Evolutionary conservation across 1,284 basidiomycete species (phyloP), one percentile per base, ranked within the genome.

Genomic region (Puccinia coronata): DNA sequence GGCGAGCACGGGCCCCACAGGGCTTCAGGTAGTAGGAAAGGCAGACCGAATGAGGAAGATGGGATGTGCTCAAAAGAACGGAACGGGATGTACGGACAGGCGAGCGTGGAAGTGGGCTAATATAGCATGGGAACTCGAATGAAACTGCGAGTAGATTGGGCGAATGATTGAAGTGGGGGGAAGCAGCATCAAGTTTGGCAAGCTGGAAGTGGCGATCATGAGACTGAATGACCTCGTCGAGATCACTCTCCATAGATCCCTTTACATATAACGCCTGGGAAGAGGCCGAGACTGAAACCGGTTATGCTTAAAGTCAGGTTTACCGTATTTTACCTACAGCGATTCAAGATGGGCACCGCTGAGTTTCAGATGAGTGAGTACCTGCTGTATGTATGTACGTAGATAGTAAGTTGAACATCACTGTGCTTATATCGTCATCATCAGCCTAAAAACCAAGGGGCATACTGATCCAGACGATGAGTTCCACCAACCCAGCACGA

Each of bases 11-110:
- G 55, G 20, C 18, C 49, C 8, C 12, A 51, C 55, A 18, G 55
- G n/a, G 55, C 4, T 57, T 57, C 55, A 57, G 55, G 25, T 57
- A 25, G 55, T 31, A 57, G 55, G 55, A 57, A 57, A 57, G 55
- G 55, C 16, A 9, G 4, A 18, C n/a, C 55, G 20, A 57, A 57
- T 57, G 8, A 57, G 55, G 55, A 57, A 25, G 25, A 28, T 6
- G n/a, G 51, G 23, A 25, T 57, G 55, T 57, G n/a, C 14, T 57
- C 55, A 5, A 57, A 28, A 6, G 25, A 6, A 57, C 55, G n/a
- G n/a, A 57, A 6, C 8, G 55, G 18, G n/a, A 31, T 6, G 1
- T 57, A 25, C 55, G 55, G 55, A 28, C 28, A 31, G 55, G n/a
- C 55, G 25, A 18, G 25, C 55, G n/a, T 25, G n/a, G 25, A 57